These are phyloP conservation scores for Penicillium salamii DNA, from an alignment of 495 filamentous ascomycete genomes.

Conservation along the genomic window DNA sequence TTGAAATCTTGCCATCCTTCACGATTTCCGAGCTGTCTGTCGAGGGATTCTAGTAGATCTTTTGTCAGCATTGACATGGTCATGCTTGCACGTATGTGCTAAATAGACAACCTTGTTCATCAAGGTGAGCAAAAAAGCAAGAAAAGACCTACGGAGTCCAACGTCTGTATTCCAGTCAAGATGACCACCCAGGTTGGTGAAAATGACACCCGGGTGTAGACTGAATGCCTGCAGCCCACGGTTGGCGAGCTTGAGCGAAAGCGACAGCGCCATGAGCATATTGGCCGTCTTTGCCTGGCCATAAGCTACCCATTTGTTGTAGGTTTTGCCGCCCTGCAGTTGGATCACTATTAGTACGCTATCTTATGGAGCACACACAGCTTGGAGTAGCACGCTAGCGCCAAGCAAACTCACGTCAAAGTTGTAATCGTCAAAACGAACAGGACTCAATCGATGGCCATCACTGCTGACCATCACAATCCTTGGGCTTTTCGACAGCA, in stretches of 20 bases:
- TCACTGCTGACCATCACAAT: constrained; percentile 33
- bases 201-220: constrained; percentile 45
- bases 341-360: background rate
- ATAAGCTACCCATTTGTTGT: constrained; percentile 53
- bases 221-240: constrained; percentile 32
- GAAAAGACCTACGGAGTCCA: constrained; percentile 11
- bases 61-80: background rate
- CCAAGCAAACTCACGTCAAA: constrained; percentile 33
- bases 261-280: constrained; percentile 48
- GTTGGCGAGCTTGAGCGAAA: constrained; percentile 36
- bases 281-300: constrained; percentile 59
- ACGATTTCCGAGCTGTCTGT: constrained; percentile 16
- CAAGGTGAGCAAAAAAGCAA: too few species aligned
- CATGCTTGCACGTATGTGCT: too few species aligned
- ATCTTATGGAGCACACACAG: background rate
- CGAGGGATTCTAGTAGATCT: constrained; percentile 2
- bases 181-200: constrained; percentile 25
- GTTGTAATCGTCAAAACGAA: constrained; percentile 55
- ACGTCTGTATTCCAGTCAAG: constrained; percentile 26
- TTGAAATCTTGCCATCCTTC: constrained; percentile 33
- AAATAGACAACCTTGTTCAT: too few species aligned
- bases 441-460: constrained; percentile 37
- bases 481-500: constrained; percentile 17
- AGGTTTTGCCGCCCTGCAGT: constrained; percentile 42
- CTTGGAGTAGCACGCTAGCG: background rate